Evolutionary conservation across 345 rosid species (phyloP).

Genomic region (Ceriops decandra): DNA sequence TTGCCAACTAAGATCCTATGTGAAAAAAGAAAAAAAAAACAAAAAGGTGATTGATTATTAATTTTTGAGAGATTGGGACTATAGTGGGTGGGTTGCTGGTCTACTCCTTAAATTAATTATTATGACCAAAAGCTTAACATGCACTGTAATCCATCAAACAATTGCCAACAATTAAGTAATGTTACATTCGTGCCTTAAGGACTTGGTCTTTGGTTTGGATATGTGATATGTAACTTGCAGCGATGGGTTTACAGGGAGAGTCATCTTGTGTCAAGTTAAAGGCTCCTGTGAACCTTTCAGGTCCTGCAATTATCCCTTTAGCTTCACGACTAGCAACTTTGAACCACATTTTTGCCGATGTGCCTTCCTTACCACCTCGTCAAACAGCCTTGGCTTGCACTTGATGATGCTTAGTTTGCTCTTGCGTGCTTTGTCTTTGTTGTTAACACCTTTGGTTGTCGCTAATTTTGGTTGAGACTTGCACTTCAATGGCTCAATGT

Average conservation of each 20-base stretch:
- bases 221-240: constrained; percentile 32
- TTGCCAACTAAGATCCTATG: neutral
- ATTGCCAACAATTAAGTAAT: too few relatives aligned
- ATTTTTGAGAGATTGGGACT: neutral
- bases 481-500: neutral
- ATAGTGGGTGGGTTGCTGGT: neutral
- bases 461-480: neutral
- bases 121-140: too few relatives aligned
- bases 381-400: neutral
- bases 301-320: neutral
- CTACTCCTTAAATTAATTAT: neutral
- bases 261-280: constrained; percentile 53
- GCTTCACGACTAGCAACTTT: neutral
- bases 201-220: constrained; percentile 13
- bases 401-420: neutral
- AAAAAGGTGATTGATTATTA: neutral
- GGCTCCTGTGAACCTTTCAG: constrained; percentile 16
- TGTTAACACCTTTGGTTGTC: neutral
- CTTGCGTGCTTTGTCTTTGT: constrained; percentile 8
- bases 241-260: constrained; percentile 20
- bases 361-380: neutral
- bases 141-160: too few relatives aligned
- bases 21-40: too few relatives aligned
- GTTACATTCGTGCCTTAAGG: too few relatives aligned
- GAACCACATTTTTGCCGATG: neutral